Evolutionary conservation across 208 protist species (phyloP), one percentile per base, ranked within the genome.

Genomic region (Trypanosoma congolense): DNA sequence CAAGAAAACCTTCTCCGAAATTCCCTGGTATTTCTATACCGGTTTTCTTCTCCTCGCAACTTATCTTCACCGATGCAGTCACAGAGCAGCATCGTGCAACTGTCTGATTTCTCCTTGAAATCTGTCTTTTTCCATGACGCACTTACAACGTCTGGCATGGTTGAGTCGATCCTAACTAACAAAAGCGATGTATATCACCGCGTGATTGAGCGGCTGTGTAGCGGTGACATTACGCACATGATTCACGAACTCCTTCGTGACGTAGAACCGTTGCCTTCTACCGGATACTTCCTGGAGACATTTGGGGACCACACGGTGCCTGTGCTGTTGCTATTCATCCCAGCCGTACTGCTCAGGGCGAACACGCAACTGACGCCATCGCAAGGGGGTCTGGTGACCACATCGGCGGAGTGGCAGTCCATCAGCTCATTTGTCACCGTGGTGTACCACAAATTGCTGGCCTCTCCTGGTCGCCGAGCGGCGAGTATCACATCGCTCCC

Each of bases 401-500:
- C 49, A 3, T 22, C 22, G 14, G 4, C 10, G 3, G 58, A 56
- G 28, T 56, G 58, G 48, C 21, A 41, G 25, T 31, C 26, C 16
- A 10, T 56, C 16, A 41, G 28, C n/a, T 9, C 28, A 3, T 49
- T 64, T 31, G 29, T 64, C 19, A 14, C 45, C 25, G 26, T 30
- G 2, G 42, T 28, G 25, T 41, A 62, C 19, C 3, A 18, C 16
- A 47, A 45, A 2, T 47, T 62, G 47, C 45, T 62, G 16, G 56
- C 33, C 36, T 62, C 56, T n/a, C 56, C 56, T 21, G 48, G 28
- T 28, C 47, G 47, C 18, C 47, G 22, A 16, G 58, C 41, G 38
- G 49, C 50, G 29, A 30, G 41, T 1, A 29, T 56, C 8, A 50
- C 2, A 5, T 5, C 24, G 2, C 49, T 64, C 5, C 58, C 58